These are phyloP conservation scores for Limnanthes douglasii DNA, from an alignment of 345 rosid species.

Conservation along the genomic window DNA sequence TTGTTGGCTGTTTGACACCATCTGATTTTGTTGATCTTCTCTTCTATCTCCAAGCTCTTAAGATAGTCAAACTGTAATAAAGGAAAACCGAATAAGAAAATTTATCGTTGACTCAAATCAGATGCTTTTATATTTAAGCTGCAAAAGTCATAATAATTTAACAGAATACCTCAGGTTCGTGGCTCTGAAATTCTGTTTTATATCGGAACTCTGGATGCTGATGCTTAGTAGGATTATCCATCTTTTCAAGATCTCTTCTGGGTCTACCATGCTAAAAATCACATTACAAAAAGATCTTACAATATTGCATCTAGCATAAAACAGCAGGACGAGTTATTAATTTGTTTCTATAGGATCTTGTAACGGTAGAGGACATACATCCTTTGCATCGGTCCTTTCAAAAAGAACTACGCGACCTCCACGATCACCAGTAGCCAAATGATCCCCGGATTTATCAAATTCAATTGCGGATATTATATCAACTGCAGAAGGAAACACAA, in stretches of 20 bases:
- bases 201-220: conserved; percentile 78
- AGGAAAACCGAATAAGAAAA: conserved; percentile 7
- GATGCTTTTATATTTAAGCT: neutral
- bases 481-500: conserved; percentile 36
- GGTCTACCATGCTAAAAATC: conserved; percentile 39
- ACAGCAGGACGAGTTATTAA: conserved; percentile 4
- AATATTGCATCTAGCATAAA: conserved; percentile 6
- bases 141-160: conserved; percentile 1
- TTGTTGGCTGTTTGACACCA: conserved; percentile 89
- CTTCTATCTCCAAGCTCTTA: conserved; percentile 97
- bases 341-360: conserved; percentile 3
- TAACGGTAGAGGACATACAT: conserved; percentile 29
- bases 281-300: conserved; percentile 10
- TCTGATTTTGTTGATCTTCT: conserved; percentile 89
- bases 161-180: conserved; percentile 71
- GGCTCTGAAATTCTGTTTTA: conserved; percentile 93
- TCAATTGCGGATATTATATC: conserved; percentile 86
- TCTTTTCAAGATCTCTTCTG: conserved; percentile 56
- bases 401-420: conserved; percentile 94
- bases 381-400: conserved; percentile 61
- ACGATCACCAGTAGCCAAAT: conserved; percentile 94
- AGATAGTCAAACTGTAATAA: conserved; percentile 75
- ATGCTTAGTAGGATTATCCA: conserved; percentile 30
- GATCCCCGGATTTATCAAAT: conserved; percentile 67
- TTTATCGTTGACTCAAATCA: neutral